Evolutionary conservation across 495 filamentous ascomycete genomes (phyloP), one percentile per base, ranked within the genome.

Genomic region (Opeltia flavorubescens): DNA sequence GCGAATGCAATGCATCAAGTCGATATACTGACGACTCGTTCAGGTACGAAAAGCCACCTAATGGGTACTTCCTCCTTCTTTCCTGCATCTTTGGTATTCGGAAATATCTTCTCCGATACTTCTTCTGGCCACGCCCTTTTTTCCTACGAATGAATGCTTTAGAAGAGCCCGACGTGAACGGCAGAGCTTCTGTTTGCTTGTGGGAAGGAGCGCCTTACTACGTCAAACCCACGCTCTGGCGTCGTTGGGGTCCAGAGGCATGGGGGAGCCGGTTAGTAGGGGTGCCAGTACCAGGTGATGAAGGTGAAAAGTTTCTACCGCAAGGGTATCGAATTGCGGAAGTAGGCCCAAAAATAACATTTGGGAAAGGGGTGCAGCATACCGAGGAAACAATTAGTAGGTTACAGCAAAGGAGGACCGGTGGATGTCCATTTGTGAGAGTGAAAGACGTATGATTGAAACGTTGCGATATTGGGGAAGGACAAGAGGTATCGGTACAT

Each of bases 121-220:
- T 84, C 0, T 48, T 59, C 8, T 69, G 71, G 13, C 80, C 80
- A 4, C 70, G 80, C 0, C 66, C 67, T 0, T 55, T 55, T 13
- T 62, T 74, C 54, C 49, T 74, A 38, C 65, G 64, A 9, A 52
- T 65, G 18, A 54, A 50, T 4, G 61, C 59, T 21, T 57, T 72
- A 20, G 59, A 63, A 12, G 61, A 72, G 9, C 29, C 67, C 0
- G 61, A 67, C 0, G 69, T 78, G 55, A 42, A 64, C 46, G 57
- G 75, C 6, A 69, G 72, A 1, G 66, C 70, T 4, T 70, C 73
- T 42, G 57, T 69, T 43, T 55, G 72, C 45, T 69, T 58, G 2
- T 79, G 74, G 62, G 64, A 71, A 11, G 66, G 64, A 0, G 63
- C 65, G 0, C 78, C 80, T 0, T 83, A 69, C 49, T 83, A 84